A percentile compares a stretch with the other conserved stretches of the same genome.
phyloP scores from a whole-genome alignment of 768 basidiomycete genomes.

The Steccherinum ochraceum region DNA sequence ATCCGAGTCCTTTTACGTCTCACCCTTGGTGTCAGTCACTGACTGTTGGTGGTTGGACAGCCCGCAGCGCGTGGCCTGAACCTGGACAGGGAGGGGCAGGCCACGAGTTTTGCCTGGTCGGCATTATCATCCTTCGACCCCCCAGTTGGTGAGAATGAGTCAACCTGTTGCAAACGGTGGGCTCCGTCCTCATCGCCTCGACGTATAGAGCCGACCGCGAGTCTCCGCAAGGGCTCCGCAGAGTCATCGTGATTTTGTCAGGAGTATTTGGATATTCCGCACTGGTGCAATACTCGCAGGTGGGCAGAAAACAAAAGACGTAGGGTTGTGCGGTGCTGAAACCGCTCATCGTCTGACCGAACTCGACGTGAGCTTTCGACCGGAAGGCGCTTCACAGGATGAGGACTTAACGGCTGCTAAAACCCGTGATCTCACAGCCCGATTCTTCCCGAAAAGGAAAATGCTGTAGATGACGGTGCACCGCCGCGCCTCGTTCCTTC shows the following conservation, averaged over 20 bases:
- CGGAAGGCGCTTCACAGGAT: slow-evolving; percentile 2
- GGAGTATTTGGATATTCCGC: neutral
- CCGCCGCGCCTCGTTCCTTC: neutral
- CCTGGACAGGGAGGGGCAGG: neutral
- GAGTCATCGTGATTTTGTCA: neutral
- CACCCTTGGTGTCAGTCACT: neutral
- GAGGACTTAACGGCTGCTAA: slow-evolving; percentile 10
- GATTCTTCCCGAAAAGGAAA: neutral
- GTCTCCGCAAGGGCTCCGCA: no score
- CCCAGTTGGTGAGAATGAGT: neutral
- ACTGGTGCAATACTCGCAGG: neutral
- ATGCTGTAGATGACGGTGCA: neutral
- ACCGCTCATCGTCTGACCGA: neutral
- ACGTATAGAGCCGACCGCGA: neutral
- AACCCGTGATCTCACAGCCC: slow-evolving; percentile 1
- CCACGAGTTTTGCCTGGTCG: neutral
- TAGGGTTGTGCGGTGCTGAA: neutral
- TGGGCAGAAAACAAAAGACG: neutral
- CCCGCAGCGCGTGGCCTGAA: neutral
- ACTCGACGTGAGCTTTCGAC: neutral
- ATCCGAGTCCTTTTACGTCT: neutral
- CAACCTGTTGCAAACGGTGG: neutral
- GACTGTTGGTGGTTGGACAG: neutral
- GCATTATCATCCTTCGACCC: neutral
- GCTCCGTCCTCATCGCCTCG: neutral